These are phyloP conservation scores for Tulasnella sp. DNA, from an alignment of 768 basidiomycete genomes.

Conservation along the genomic window DNA sequence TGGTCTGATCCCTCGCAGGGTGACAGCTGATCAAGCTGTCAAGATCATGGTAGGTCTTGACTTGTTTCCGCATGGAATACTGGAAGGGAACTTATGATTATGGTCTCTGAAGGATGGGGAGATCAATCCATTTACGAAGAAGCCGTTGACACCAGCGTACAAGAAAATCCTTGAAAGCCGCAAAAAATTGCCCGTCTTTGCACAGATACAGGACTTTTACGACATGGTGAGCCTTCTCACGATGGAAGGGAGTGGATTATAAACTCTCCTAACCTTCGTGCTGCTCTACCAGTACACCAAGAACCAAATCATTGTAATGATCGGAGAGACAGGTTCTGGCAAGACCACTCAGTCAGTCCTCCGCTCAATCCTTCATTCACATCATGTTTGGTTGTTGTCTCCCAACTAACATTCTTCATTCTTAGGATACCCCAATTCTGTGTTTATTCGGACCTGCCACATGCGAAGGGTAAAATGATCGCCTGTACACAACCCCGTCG, in stretches of 20 bases:
- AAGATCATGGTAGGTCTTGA: constrained; percentile 59
- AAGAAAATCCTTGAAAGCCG: constrained; percentile 79
- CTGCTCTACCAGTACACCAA: constrained; percentile 53
- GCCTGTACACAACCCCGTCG: constrained; percentile 96
- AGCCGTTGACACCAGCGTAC: constrained; percentile 72
- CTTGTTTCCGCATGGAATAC: neutral
- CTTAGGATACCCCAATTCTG: constrained; percentile 94
- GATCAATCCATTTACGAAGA: constrained; percentile 80
- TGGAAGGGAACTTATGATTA: neutral
- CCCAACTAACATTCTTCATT: constrained; percentile 30
- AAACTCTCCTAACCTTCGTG: constrained; percentile 35
- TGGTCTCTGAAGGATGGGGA: constrained; percentile 15
- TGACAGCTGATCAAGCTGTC: constrained; percentile 61
- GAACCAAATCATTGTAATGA: constrained; percentile 85
- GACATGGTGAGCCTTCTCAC: constrained; percentile 62
- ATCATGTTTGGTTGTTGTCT: neutral
- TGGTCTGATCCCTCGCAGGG: constrained; percentile 69
- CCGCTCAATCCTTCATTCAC: neutral
- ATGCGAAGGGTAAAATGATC: constrained; percentile 82
- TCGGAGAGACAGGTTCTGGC: constrained; percentile 92
- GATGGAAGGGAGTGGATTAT: constrained; percentile 26
- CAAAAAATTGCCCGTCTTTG: constrained; percentile 85
- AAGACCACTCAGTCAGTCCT: constrained; percentile 86
- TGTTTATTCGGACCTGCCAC: constrained; percentile 87
- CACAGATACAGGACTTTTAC: constrained; percentile 91